phyloP scores from a whole-genome alignment of 495 filamentous ascomycete species.

The Trichoderma virens region DNA sequence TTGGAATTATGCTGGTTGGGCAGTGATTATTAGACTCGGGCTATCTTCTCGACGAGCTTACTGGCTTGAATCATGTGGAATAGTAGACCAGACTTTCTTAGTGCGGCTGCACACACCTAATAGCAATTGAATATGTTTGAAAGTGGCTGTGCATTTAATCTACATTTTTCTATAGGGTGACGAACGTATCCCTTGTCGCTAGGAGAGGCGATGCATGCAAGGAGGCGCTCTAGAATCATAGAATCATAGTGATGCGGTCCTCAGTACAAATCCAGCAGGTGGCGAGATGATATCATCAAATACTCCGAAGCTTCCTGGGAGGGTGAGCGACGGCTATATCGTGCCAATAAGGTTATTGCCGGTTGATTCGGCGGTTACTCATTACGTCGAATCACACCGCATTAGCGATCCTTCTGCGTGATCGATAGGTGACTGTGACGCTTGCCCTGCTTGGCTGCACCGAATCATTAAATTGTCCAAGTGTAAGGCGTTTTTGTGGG shows the following conservation, averaged over 20 bases:
- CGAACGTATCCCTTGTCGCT: slow-evolving; percentile 2
- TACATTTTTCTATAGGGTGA: not conserved
- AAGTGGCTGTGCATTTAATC: not conserved
- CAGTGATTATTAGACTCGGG: not conserved
- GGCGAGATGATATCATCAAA: not conserved
- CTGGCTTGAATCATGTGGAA: not conserved
- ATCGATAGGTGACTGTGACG: no score
- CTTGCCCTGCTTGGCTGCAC: no score
- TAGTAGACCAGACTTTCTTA: not conserved
- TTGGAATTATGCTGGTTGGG: not conserved
- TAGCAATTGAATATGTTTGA: not conserved
- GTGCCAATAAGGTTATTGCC: not conserved
- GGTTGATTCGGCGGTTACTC: not conserved
- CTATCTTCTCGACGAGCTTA: not conserved
- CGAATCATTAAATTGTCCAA: no score
- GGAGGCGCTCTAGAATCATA: not conserved
- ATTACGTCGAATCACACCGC: no score
- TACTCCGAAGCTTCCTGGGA: not conserved
- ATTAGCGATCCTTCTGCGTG: no score
- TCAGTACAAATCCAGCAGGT: not conserved
- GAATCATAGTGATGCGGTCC: not conserved
- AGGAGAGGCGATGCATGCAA: slow-evolving; percentile 4
- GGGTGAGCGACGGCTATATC: not conserved
- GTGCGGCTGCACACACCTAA: not conserved
- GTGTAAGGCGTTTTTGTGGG: no score